phyloP scores from a whole-genome alignment of 352 stramenopile genomes.

The Saprolegnia diclina region DNA sequence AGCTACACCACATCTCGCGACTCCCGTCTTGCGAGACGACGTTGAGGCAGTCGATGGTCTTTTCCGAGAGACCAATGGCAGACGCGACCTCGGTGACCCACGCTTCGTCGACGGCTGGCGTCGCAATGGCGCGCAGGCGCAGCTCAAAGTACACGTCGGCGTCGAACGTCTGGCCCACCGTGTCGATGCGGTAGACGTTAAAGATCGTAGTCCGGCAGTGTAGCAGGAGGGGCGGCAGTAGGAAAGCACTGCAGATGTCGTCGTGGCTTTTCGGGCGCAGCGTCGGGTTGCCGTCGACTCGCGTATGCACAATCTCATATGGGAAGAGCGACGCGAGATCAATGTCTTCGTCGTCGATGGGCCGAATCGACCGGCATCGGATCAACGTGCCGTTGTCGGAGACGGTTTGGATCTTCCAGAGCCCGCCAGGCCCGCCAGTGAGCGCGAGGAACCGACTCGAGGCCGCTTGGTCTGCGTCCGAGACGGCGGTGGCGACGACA shows the following conservation, averaged over 20 bases:
- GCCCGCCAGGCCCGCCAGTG: neutral
- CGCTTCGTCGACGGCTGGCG: slow-evolving; percentile 7
- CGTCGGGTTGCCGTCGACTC: neutral
- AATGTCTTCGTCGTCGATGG: neutral
- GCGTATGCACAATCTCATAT: neutral
- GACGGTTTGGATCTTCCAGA: slow-evolving; percentile 1
- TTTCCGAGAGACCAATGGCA: slow-evolving; percentile 23
- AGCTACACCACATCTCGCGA: neutral
- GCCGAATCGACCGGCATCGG: neutral
- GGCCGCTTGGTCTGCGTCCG: neutral
- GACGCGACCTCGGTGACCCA: slow-evolving; percentile 22
- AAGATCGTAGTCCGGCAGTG: slow-evolving; percentile 30
- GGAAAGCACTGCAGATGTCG: neutral
- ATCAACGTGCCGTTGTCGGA: neutral
- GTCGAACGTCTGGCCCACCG: slow-evolving; percentile 40
- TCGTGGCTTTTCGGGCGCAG: neutral
- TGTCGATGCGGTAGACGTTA: slow-evolving; percentile 36
- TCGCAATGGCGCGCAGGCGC: slow-evolving; percentile 38
- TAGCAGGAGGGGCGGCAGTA: slow-evolving; percentile 12
- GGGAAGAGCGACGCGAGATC: neutral
- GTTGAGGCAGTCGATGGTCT: slow-evolving; percentile 28
- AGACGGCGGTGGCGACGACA: neutral
- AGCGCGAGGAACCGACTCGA: neutral
- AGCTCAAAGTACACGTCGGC: slow-evolving; percentile 48
- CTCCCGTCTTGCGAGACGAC: slow-evolving; percentile 14